Conservation (phyloP, 441 rosid genomes). For the Pelargonium citronellum region DNA sequence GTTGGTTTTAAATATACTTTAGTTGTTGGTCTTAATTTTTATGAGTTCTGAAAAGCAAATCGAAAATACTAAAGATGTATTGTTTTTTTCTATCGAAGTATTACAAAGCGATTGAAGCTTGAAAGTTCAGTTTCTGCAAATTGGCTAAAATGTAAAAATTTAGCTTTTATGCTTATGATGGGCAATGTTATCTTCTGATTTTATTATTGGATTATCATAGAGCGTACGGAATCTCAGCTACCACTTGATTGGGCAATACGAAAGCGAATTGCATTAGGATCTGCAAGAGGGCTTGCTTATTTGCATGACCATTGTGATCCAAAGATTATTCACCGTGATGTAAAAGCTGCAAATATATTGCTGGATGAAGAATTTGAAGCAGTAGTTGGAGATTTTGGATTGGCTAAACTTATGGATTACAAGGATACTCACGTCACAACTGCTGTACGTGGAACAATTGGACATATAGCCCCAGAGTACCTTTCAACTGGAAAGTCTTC, state of each 20-base stretch:
- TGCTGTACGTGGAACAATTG: conserved; percentile 14
- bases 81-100: neutral
- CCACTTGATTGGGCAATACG: conserved; percentile 13
- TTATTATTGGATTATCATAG: neutral
- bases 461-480: conserved; percentile 15
- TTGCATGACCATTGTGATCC: conserved; percentile 14
- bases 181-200: neutral
- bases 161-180: neutral
- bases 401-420: conserved; percentile 16
- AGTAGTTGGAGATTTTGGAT: conserved; percentile 15
- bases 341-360: conserved; percentile 16
- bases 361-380: conserved; percentile 17
- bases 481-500: conserved; percentile 12
- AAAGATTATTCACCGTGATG: conserved; percentile 13
- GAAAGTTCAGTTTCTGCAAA: neutral
- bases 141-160: neutral
- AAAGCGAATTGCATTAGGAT: conserved; percentile 17
- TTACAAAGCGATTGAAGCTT: neutral
- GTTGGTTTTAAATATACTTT: neutral
- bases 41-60: neutral
- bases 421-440: conserved; percentile 15
- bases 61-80: neutral
- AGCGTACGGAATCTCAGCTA: conserved; percentile 5
- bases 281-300: conserved; percentile 16
- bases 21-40: neutral